Conservation (phyloP, 805 yeast species). For the Yamadazyma sp. region DNA sequence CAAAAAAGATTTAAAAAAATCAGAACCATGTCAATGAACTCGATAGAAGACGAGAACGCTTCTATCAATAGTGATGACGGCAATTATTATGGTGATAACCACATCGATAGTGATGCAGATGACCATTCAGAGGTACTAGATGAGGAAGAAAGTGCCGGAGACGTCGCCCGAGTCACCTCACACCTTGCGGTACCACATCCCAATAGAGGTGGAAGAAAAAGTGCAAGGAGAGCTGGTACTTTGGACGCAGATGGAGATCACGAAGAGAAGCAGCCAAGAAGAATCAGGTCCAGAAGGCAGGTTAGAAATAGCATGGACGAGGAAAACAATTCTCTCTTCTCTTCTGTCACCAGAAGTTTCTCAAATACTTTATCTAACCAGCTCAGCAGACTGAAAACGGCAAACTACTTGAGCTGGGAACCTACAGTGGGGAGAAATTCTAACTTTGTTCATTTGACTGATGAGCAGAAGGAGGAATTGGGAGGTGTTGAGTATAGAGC, state of each 20-base stretch:
- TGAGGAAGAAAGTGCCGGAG: conserved; percentile 19
- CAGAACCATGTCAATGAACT: conserved; percentile 13
- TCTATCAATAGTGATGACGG: conserved; percentile 25
- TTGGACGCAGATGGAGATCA: conserved; percentile 16
- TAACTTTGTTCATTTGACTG: conserved; percentile 77
- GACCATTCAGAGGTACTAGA: too few relatives aligned
- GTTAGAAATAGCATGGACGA: conserved; percentile 16
- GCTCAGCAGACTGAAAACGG: conserved; percentile 33
- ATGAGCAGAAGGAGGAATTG: conserved; percentile 84
- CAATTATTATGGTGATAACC: conserved; percentile 16
- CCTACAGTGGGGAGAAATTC: conserved; percentile 95
- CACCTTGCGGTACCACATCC: too few relatives aligned
- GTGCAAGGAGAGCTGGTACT: conserved; percentile 46
- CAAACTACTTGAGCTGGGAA: conserved; percentile 79
- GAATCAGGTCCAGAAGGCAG: too few relatives aligned
- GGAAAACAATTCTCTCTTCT: conserved; percentile 15
- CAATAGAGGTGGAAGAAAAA: too few relatives aligned
- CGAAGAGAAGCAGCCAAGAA: conserved; percentile 1
- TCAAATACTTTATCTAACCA: conserved; percentile 17
- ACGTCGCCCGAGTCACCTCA: too few relatives aligned
- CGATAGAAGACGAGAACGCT: conserved; percentile 21
- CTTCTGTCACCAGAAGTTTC: conserved; percentile 13
- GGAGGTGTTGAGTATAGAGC: conserved; percentile 98
- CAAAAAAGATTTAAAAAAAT: conserved; percentile 11
- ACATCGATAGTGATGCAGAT: conserved; percentile 12